phyloP scores from a whole-genome alignment of 2,329 filamentous ascomycete species.

The Pyrenochaeta sp. region DNA sequence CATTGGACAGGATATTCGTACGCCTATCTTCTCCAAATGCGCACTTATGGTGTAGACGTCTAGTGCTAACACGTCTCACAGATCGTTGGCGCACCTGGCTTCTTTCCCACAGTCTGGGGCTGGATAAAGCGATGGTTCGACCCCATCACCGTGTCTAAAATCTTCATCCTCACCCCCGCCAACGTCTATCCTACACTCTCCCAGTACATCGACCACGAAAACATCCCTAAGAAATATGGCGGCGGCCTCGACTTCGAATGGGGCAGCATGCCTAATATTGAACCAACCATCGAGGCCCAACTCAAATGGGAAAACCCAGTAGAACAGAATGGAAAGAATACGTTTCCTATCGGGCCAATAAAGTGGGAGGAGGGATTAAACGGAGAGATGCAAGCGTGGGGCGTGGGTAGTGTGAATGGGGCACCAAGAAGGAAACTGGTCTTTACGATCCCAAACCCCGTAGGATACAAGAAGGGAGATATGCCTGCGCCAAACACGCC shows the following conservation, averaged over 20 bases:
- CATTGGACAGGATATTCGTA: conserved; percentile 81
- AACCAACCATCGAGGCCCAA: conserved; percentile 58
- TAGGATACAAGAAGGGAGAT: conserved; percentile 37
- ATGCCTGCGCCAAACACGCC: conserved; percentile 39
- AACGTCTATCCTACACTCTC: conserved; percentile 81
- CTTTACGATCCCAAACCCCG: conserved; percentile 48
- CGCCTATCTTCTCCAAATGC: conserved; percentile 25
- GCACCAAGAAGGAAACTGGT: conserved; percentile 49
- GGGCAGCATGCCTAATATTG: conserved; percentile 77
- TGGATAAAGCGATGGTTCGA: conserved; percentile 95
- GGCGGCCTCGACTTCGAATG: conserved; percentile 85
- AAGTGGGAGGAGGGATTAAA: conserved; percentile 54
- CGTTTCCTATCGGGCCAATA: conserved; percentile 58
- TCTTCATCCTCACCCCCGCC: conserved; percentile 80
- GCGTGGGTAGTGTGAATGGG: conserved; percentile 56
- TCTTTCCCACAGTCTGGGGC: conserved; percentile 93
- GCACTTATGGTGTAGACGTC: background rate
- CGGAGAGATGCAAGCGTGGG: conserved; percentile 56
- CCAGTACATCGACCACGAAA: conserved; percentile 79
- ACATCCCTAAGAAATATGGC: conserved; percentile 90
- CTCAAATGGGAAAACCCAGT: conserved; percentile 53
- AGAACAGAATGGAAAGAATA: conserved; percentile 46
- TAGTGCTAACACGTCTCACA: conserved; percentile 35
- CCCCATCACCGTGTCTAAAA: conserved; percentile 88
- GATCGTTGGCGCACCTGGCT: conserved; percentile 88